Percentiles rank a stretch among this genome's conserved stretches.
Conservation (phyloP, 2,329 filamentous ascomycete species). For the Fusarium ramigenum region DNA sequence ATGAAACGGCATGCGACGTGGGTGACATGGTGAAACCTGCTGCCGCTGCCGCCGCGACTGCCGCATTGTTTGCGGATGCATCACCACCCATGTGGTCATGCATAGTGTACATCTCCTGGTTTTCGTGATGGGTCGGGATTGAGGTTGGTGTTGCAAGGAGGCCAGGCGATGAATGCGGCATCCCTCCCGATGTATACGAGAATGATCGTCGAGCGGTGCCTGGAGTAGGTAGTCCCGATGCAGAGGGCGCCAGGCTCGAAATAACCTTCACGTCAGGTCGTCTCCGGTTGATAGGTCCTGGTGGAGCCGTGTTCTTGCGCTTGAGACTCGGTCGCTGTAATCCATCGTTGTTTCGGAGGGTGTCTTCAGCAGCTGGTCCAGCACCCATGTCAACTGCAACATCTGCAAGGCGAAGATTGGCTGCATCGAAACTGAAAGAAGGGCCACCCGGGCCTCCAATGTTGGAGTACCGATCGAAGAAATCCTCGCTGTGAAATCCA, state of each 20-base stretch:
- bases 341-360: conserved; percentile 48
- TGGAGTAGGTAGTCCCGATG: conserved; percentile 43
- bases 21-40: conserved; percentile 48
- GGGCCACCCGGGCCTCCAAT: conserved; percentile 67
- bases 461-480: conserved; percentile 81
- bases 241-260: conserved; percentile 43
- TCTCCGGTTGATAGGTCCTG: conserved; percentile 50
- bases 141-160: conserved; percentile 53
- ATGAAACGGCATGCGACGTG: conserved; percentile 26
- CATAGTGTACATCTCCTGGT: conserved; percentile 46
- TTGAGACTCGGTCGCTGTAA: conserved; percentile 56
- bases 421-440: conserved; percentile 73
- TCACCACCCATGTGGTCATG: conserved; percentile 49
- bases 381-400: conserved; percentile 68
- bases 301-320: conserved; percentile 57
- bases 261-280: conserved; percentile 51
- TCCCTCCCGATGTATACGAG: conserved; percentile 44
- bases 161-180: conserved; percentile 52
- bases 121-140: conserved; percentile 48
- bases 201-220: conserved; percentile 52
- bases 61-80: conserved; percentile 47
- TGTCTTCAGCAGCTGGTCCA: conserved; percentile 64
- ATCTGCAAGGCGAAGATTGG: conserved; percentile 77
- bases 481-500: conserved; percentile 86
- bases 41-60: conserved; percentile 49